phyloP scores from a whole-genome alignment of 768 basidiomycete genomes.

The Scleroderma citrinum region DNA sequence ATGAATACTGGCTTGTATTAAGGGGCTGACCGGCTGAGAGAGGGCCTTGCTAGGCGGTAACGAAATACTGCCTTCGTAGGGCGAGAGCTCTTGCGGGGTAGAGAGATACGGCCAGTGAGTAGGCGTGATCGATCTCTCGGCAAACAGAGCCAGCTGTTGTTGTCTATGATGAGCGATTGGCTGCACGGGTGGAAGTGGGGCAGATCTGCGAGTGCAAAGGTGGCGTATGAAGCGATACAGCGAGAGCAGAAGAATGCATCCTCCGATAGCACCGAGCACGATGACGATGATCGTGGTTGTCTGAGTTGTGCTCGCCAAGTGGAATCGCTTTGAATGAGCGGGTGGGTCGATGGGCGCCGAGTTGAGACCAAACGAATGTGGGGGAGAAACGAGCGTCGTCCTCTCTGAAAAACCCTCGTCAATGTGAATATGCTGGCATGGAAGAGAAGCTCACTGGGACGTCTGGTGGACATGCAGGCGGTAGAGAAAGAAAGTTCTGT shows the following conservation, averaged over 20 bases:
- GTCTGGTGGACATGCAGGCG: background rate
- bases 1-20: constrained; percentile 11
- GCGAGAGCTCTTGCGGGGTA: constrained; percentile 14
- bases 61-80: constrained; percentile 30
- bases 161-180: constrained; percentile 58
- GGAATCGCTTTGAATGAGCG: background rate
- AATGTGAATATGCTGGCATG: background rate
- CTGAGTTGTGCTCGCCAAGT: background rate
- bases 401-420: background rate
- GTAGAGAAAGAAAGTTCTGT: background rate
- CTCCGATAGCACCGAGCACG: constrained; percentile 40
- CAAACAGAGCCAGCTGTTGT: constrained; percentile 39
- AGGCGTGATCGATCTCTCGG: constrained; percentile 22
- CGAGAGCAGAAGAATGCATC: constrained; percentile 32
- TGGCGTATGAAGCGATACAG: constrained; percentile 35
- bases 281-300: constrained; percentile 43
- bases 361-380: background rate
- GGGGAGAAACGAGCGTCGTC: background rate
- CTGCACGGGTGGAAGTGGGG: constrained; percentile 59
- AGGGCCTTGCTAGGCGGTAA: constrained; percentile 18
- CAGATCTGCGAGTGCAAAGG: constrained; percentile 25
- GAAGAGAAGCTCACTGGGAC: background rate
- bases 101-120: constrained; percentile 18
- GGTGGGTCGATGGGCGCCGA: background rate
- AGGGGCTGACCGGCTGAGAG: constrained; percentile 10